Evolutionary conservation across 2,329 filamentous ascomycete species (phyloP), one percentile per base, ranked within the genome.

Genomic region (Epichloe glyceriae): DNA sequence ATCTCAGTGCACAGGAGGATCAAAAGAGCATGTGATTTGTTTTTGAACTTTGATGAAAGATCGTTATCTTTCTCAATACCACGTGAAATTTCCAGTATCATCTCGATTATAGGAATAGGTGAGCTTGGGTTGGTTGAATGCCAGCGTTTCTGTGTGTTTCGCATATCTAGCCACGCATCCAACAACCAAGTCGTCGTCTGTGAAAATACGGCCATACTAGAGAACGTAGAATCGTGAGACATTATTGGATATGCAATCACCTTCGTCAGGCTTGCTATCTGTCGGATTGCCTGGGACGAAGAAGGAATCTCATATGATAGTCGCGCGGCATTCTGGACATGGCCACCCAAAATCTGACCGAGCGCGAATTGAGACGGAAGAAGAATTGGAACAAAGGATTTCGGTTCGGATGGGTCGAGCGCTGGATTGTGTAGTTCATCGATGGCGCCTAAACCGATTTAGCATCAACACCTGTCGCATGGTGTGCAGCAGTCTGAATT

Each of bases 171-270:
- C 54, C 72, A 62, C 6, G 67, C 67, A 57, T 80, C 76, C 52
- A 78, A 61, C 12, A 79, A 61, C 75, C 74, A 78, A 12, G 71
- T 67, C 0, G 67, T 60, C 52, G 66, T 66, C 53, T 72, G 72
- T 17, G 62, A 63, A 47, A 70, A 69, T 51, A 62, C 62, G 15
- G 64, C 60, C 11, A 60, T 56, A 33, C 59, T 63, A 10, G 61
- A 60, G 41, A 64, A 67, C 2, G 58, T 60, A 4, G 61, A 49
- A 17, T 65, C 62, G n/a, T 62, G 58, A 10, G 64, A 67, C 7
- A 65, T 44, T 5, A 73, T 56, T 20, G 68, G 67, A 49, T 69
- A 66, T 10, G 68, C 64, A 11, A 79, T 58, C 8, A 76, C 66
- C 14, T 64, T 66, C 11, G 72, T 60, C 17, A 80, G 58, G 53